A percentile compares a stretch with the other conserved stretches of the same genome.
phyloP scores from a whole-genome alignment of 345 rosid species.

The Alliaria petiolata region DNA sequence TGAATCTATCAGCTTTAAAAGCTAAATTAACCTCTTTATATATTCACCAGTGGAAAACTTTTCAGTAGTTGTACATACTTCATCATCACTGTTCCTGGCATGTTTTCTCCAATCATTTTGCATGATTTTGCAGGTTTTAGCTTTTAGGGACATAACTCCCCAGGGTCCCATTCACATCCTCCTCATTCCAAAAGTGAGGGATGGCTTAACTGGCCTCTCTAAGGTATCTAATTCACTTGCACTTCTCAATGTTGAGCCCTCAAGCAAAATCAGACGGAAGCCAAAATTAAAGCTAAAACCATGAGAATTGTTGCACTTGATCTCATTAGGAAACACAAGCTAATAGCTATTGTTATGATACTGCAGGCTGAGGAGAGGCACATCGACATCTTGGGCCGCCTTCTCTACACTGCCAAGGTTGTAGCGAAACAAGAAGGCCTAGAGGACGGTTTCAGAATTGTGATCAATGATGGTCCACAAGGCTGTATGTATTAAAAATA shows the following conservation, averaged over 20 bases:
- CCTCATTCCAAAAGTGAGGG: conserved; percentile 80
- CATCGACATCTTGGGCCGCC: conserved; percentile 75
- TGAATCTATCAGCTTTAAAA: too few relatives aligned
- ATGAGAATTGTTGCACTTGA: too few relatives aligned
- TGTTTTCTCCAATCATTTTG: background rate
- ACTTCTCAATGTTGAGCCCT: too few relatives aligned
- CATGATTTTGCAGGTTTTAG: conserved; percentile 80
- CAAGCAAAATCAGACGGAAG: background rate
- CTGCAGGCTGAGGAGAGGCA: conserved; percentile 96
- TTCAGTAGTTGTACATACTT: too few relatives aligned
- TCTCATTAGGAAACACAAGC: background rate
- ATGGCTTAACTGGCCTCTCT: conserved; percentile 82
- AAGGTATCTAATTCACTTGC: conserved; percentile 47
- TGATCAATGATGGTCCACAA: conserved; percentile 86
- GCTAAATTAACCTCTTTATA: too few relatives aligned
- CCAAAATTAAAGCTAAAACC: too few relatives aligned
- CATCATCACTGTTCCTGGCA: background rate
- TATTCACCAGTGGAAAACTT: too few relatives aligned
- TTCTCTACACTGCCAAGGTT: conserved; percentile 86
- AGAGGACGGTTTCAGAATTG: conserved; percentile 81
- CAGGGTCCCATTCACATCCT: conserved; percentile 85
- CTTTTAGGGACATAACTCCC: conserved; percentile 81
- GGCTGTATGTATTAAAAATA: conserved; percentile 50
- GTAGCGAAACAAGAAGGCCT: conserved; percentile 91
- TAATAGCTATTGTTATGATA: conserved; percentile 2